These are phyloP conservation scores for Penicillium cataractarum DNA, from an alignment of 495 filamentous ascomycete species.

Conservation along the genomic window DNA sequence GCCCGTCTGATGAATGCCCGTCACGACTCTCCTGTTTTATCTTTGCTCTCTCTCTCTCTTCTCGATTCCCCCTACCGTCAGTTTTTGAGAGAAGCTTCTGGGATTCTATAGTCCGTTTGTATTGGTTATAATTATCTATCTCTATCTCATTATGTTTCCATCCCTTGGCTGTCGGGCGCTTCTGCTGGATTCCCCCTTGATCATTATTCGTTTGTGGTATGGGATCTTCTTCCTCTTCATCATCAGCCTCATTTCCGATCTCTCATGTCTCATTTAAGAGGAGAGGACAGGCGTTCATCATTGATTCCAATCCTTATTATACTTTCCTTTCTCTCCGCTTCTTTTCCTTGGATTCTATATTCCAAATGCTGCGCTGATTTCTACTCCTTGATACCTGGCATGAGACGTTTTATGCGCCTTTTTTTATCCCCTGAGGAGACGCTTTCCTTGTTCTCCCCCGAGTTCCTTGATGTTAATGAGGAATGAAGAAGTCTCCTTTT, in stretches of 20 bases:
- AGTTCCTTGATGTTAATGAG: constrained; percentile 11
- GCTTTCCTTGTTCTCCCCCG: constrained; percentile 11
- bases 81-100: neutral
- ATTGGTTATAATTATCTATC: constrained; percentile 10
- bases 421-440: neutral
- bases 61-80: constrained; percentile 20
- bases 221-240: constrained; percentile 1
- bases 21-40: constrained; percentile 28
- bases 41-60: constrained; percentile 3
- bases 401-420: constrained; percentile 15
- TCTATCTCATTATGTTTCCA: neutral
- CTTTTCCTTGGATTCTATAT: constrained; percentile 15
- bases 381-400: constrained; percentile 25
- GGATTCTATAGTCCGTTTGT: neutral
- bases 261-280: constrained; percentile 32
- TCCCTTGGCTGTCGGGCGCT: constrained; percentile 13
- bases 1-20: constrained; percentile 32
- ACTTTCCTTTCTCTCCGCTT: constrained; percentile 15
- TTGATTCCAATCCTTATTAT: constrained; percentile 10
- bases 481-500: constrained; percentile 9
- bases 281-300: constrained; percentile 36
- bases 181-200: constrained; percentile 12
- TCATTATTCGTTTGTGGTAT: neutral
- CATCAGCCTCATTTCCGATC: constrained; percentile 11
- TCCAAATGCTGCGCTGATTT: constrained; percentile 8